A percentile compares a stretch with the other conserved stretches of the same genome.
Conservation (phyloP, 495 filamentous ascomycete genomes). For the Xylaria sp. region DNA sequence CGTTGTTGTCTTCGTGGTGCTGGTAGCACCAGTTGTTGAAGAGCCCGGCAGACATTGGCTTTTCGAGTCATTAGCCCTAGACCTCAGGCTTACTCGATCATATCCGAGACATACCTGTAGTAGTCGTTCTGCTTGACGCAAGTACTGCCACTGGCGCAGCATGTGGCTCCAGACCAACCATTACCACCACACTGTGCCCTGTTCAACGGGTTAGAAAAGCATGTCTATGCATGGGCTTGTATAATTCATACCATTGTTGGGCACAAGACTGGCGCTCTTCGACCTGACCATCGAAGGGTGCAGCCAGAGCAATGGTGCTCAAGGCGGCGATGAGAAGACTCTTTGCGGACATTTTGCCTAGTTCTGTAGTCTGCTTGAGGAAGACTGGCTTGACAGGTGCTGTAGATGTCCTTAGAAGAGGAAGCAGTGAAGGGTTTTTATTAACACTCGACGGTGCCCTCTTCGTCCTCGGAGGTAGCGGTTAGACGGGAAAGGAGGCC, state of each 20-base stretch:
- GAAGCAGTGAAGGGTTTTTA: constrained; percentile 22
- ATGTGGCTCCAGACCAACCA: constrained; percentile 55
- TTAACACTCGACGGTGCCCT: constrained; percentile 10
- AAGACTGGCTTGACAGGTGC: constrained; percentile 12
- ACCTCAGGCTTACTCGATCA: background rate
- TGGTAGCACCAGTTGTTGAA: constrained; percentile 25
- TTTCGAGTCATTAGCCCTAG: constrained; percentile 5
- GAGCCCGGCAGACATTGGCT: constrained; percentile 27
- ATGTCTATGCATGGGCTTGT: background rate
- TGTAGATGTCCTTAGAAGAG: background rate
- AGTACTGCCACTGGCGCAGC: constrained; percentile 51
- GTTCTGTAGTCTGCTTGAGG: constrained; percentile 8
- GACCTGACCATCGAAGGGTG: constrained; percentile 40
- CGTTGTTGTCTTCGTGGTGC: constrained; percentile 18
- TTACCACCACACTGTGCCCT: constrained; percentile 60
- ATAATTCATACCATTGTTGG: constrained; percentile 39
- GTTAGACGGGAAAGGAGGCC: constrained; percentile 33
- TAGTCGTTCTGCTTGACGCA: constrained; percentile 54
- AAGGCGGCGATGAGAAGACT: constrained; percentile 38
- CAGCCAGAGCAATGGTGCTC: constrained; percentile 47
- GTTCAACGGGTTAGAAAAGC: constrained; percentile 14
- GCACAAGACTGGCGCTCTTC: constrained; percentile 51
- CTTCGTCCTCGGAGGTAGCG: background rate
- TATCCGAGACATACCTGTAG: constrained; percentile 41
- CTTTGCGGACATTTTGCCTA: constrained; percentile 36